Base-by-base conservation (phyloP, 768 basidiomycete genomes). In the Russula olivacea region DNA sequence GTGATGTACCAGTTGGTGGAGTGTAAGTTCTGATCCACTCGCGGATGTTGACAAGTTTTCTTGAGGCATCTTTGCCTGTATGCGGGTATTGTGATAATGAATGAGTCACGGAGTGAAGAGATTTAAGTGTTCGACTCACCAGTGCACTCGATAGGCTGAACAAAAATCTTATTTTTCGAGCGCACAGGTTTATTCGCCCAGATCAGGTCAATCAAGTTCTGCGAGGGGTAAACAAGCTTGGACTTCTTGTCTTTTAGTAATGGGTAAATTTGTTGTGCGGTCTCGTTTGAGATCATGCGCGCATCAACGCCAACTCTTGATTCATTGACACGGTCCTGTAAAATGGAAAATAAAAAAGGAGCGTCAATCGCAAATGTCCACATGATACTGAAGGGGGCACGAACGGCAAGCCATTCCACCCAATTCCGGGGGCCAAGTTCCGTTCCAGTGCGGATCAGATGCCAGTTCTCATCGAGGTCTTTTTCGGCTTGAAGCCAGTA, bases 241-340 rank as follows among this genome's bases (percentile, higher is more conserved):
- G 87, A 84, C 56, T 76, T 77, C 57, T 80, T 79, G 48, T 75
- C 47, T 21, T 72, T 73, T 9, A 93, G 78, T 66, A 82, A 83
- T 49, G 78, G 69, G 64, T 82, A 84, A 58, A 93, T 76, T 49
- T 78, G 74, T 11, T 80, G 77, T 15, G 87, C 88, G 62, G 85
- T 85, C 69, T 87, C 83, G 69, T 89, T 83, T 0, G 90, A 82
- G 59, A 94, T 75, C 83, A 93, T 87, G 17, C 89, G 84, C 3
- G 91, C 88, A 72, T 96, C 93, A 59, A 95, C 80, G 14, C 93
- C 93, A 54, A 95, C 83, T 68, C 83, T 78, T 30, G 79, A 71
- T 48, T 76, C 76, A 55, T 71, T 72, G 32, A 56, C 72, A 69
- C 69, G 78, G 74, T 68, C 81, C 80, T 66, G 68, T 61, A 74